Percentiles rank a stretch among this genome's conserved stretches.
phyloP scores from a whole-genome alignment of 2,329 filamentous ascomycete genomes.

The Stemphylium vesicarium region DNA sequence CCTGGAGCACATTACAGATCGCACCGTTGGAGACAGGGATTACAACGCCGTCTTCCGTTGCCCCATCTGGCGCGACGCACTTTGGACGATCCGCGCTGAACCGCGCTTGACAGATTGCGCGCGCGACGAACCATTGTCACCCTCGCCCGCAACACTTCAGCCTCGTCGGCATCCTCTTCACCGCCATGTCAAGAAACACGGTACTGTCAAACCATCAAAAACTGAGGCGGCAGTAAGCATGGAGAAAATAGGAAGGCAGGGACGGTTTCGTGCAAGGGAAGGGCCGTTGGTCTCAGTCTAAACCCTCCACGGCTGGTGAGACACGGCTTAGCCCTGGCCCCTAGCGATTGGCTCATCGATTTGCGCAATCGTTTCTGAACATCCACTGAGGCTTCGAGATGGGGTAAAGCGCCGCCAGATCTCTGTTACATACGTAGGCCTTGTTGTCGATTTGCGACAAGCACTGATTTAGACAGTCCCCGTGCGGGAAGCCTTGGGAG shows the following conservation, averaged over 20 bases:
- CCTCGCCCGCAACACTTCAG: background rate
- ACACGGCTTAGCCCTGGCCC: constrained; percentile 9
- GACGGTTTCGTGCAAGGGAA: constrained; percentile 15
- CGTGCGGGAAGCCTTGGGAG: constrained; percentile 17
- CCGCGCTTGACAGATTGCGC: constrained; percentile 13
- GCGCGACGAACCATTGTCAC: constrained; percentile 1
- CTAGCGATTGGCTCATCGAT: constrained; percentile 15
- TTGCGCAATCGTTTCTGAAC: constrained; percentile 19
- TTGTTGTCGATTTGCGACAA: constrained; percentile 18
- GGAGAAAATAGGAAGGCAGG: constrained; percentile 5
- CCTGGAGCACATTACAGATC: constrained; percentile 11
- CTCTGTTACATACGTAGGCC: constrained; percentile 16
- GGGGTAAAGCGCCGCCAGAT: constrained; percentile 18
- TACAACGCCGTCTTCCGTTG: constrained; percentile 16
- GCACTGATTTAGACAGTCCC: constrained; percentile 16
- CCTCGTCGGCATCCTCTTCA: background rate
- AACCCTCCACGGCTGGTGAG: constrained; percentile 15
- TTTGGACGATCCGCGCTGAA: constrained; percentile 16
- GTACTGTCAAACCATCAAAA: constrained; percentile 5
- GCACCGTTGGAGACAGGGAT: constrained; percentile 20
- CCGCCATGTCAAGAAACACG: background rate
- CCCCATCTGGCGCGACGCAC: constrained; percentile 19
- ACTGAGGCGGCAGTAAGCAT: constrained; percentile 6
- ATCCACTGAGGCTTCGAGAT: constrained; percentile 18
- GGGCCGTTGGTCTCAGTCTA: constrained; percentile 15